phyloP scores from a whole-genome alignment of 2,329 filamentous ascomycete genomes.

The Trematosphaeria pertusa region DNA sequence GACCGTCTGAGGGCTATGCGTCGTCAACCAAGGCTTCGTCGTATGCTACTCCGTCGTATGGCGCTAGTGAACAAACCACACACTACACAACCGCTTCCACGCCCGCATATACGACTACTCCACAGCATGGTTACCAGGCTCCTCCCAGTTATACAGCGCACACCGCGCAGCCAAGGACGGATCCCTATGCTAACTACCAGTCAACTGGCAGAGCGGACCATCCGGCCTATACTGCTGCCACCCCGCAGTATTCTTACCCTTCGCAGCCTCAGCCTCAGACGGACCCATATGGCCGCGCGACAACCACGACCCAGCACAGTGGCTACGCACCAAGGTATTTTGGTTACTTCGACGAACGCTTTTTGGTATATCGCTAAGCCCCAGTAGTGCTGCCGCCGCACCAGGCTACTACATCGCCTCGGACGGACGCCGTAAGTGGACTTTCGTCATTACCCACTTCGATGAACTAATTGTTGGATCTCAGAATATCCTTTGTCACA shows the following conservation, averaged over 20 bases:
- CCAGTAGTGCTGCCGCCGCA: constrained; percentile 38
- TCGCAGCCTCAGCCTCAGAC: constrained; percentile 25
- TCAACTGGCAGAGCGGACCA: constrained; percentile 18
- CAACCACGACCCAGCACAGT: constrained; percentile 28
- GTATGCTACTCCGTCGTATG: constrained; percentile 26
- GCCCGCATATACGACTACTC: constrained; percentile 34
- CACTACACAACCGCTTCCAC: constrained; percentile 43
- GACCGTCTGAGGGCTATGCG: constrained; percentile 42
- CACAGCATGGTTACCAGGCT: constrained; percentile 35
- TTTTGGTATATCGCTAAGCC: constrained; percentile 51
- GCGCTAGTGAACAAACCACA: constrained; percentile 29
- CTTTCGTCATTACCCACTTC: constrained; percentile 5
- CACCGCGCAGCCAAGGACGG: constrained; percentile 38
- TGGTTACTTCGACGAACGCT: constrained; percentile 46
- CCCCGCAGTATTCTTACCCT: constrained; percentile 36
- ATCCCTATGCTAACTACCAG: constrained; percentile 40
- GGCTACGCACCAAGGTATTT: constrained; percentile 49
- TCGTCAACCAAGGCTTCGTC: constrained; percentile 25
- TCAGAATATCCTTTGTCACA: constrained; percentile 41
- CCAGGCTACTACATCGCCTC: constrained; percentile 48
- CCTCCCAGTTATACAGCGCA: constrained; percentile 31
- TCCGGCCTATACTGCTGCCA: constrained; percentile 31
- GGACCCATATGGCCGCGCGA: constrained; percentile 35
- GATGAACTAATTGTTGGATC: constrained; percentile 24
- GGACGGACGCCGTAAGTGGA: constrained; percentile 47